Evolutionary conservation across 371 early-diverging fungal genomes (phyloP).

Genomic region (Mucor racemosus): DNA sequence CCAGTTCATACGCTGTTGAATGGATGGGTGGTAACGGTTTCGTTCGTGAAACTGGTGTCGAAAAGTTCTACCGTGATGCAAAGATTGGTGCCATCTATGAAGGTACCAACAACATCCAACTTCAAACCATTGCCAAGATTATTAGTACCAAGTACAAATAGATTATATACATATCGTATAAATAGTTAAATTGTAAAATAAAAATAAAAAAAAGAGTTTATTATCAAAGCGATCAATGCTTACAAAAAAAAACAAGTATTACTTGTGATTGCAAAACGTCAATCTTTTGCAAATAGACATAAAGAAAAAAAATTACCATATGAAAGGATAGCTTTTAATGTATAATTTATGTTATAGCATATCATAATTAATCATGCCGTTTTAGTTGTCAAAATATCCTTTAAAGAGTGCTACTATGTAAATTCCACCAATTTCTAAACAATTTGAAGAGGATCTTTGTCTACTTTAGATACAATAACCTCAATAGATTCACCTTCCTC

Average conservation of each 20-base stretch:
- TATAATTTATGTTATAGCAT: no score
- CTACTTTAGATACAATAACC: slow-evolving; percentile 70
- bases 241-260: no score
- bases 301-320: no score
- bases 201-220: slow-evolving; percentile 6
- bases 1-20: slow-evolving; percentile 90
- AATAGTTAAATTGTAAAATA: slow-evolving; percentile 1
- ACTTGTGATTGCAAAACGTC: no score
- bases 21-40: slow-evolving; percentile 98
- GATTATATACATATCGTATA: neutral
- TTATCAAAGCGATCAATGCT: neutral
- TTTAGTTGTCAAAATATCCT: no score
- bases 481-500: slow-evolving; percentile 56
- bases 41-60: slow-evolving; percentile 78
- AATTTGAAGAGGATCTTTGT: slow-evolving; percentile 75
- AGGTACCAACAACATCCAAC: slow-evolving; percentile 93
- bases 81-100: slow-evolving; percentile 91
- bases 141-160: slow-evolving; percentile 27
- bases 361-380: no score
- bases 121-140: slow-evolving; percentile 91
- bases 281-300: no score
- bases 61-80: slow-evolving; percentile 96
- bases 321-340: no score
- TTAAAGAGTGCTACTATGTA: no score
- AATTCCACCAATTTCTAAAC: slow-evolving; percentile 43